Base-by-base conservation (phyloP, 108 stramenopile genomes). In the Fragilariopsis cylindrus region DNA sequence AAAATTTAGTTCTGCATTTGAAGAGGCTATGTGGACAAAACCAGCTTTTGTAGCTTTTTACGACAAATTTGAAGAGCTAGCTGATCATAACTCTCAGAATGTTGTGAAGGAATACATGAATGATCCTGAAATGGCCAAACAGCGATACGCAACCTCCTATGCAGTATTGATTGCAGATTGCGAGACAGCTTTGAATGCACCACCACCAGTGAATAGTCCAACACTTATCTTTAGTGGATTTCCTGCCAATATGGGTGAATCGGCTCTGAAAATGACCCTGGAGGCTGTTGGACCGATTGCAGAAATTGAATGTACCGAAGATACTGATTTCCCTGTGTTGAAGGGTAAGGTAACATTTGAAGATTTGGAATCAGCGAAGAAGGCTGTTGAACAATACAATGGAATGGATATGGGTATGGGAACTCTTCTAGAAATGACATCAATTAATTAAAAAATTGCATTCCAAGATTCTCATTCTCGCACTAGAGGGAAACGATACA, bases 401-500 rank as follows among this genome's bases (percentile, higher is more conserved):
- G 94, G 94, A 42, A 95, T 92, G 91, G 89, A 95, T 48, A 95
- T 95, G 94, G 94, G 92, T 56, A 90, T 92, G 90, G 89, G 92
- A 70, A 81, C 87, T 39, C 77, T 60, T 21, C 70, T 92, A 49
- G 86, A 90, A 66, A 77, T 92, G 70, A 47, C 73, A 7, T 89
- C 90, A 50, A 77, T 85, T 48, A 87, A 30, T 0, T 30, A 30
- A 30, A 30, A 30, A 30, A 30, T 30, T 30, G 30, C 30, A 30
- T 30, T 2, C 30, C 30, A 30, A 30, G 30, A 30, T 30, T 30
- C 30, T 30, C 0, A 0, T 30, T 30, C 30, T 30, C 30, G 30
- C 30, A 30, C 30, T 30, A 30, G 30, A 30, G 1, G 30, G 30
- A 30, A 30, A 30, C 30, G 30, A 30, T 30, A 30, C 30, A 30